These are phyloP conservation scores for Exobasidium rhododendri DNA, from an alignment of 1,284 basidiomycete species.

Conservation along the genomic window DNA sequence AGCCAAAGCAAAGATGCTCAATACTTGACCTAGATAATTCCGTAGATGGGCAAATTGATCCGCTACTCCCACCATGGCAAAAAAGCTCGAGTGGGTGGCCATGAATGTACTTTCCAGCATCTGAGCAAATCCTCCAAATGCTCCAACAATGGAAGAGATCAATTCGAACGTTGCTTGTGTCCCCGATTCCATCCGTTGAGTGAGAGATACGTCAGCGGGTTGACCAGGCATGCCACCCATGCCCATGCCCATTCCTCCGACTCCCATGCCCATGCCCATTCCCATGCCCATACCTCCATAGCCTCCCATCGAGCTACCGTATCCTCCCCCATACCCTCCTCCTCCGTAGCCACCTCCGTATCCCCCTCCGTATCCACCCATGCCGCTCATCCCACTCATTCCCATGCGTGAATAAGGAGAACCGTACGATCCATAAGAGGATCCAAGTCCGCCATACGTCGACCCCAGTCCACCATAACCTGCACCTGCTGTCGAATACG, in stretches of 20 bases:
- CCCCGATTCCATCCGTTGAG: slow-evolving; percentile 80
- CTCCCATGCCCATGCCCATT: slow-evolving; percentile 33
- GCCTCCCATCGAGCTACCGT: slow-evolving; percentile 24
- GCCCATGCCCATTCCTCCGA: slow-evolving; percentile 40
- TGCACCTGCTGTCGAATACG: slow-evolving; percentile 26
- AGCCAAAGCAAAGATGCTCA: slow-evolving; percentile 80
- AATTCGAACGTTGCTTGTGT: slow-evolving; percentile 91
- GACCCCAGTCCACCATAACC: slow-evolving; percentile 47
- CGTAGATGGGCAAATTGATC: slow-evolving; percentile 90
- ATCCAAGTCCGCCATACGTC: slow-evolving; percentile 29
- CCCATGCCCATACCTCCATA: slow-evolving; percentile 25
- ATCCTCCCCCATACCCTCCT: slow-evolving; percentile 23
- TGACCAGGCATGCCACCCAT: slow-evolving; percentile 43
- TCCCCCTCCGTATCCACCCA: slow-evolving; percentile 31
- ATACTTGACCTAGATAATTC: slow-evolving; percentile 86
- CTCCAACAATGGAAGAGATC: slow-evolving; percentile 89
- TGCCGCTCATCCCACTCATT: slow-evolving; percentile 29
- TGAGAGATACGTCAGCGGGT: slow-evolving; percentile 61
- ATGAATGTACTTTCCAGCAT: slow-evolving; percentile 98
- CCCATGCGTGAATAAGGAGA: slow-evolving; percentile 51
- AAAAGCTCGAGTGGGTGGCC: slow-evolving; percentile 97
- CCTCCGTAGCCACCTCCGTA: too few species aligned
- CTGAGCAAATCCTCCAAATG: slow-evolving; percentile 91
- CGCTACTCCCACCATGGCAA: slow-evolving; percentile 96
- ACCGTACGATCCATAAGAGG: slow-evolving; percentile 25